phyloP scores from a whole-genome alignment of 768 basidiomycete genomes.

The Paxillus ammoniavirescens region DNA sequence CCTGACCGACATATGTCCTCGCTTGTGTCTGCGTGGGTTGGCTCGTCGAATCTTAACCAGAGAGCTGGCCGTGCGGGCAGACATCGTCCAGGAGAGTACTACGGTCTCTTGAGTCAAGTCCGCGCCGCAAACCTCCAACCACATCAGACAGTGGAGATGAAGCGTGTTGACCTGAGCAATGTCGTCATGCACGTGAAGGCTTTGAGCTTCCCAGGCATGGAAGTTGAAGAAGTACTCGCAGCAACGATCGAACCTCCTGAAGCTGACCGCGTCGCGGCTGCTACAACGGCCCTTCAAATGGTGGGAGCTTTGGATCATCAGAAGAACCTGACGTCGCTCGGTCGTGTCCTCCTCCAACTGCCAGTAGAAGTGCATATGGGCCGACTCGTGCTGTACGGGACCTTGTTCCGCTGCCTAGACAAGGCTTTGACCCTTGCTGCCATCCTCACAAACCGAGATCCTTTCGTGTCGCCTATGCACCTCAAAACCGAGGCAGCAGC shows the following conservation, averaged over 20 bases:
- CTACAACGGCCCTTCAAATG: constrained; percentile 77
- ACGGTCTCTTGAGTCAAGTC: constrained; percentile 68
- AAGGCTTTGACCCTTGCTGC: constrained; percentile 88
- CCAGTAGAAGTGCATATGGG: constrained; percentile 92
- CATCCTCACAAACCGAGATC: constrained; percentile 85
- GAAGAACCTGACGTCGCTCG: constrained; percentile 81
- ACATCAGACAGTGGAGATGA: constrained; percentile 95
- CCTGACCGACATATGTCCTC: constrained; percentile 87
- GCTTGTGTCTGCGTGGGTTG: constrained; percentile 88
- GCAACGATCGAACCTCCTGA: constrained; percentile 89
- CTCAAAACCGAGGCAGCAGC: constrained; percentile 68
- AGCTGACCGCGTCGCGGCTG: constrained; percentile 68
- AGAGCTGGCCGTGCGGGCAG: constrained; percentile 91
- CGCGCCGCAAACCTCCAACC: constrained; percentile 63
- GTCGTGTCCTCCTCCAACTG: constrained; percentile 82
- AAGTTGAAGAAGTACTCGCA: constrained; percentile 83
- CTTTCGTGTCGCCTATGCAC: constrained; percentile 82
- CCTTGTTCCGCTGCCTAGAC: constrained; percentile 91
- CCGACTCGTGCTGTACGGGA: constrained; percentile 83
- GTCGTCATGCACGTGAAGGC: constrained; percentile 98
- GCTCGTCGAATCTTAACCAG: constrained; percentile 86
- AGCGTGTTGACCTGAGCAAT: constrained; percentile 82
- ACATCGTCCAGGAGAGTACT: constrained; percentile 90
- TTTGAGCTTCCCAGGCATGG: constrained; percentile 81
- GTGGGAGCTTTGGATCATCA: constrained; percentile 80